Evolutionary conservation across 2,329 filamentous ascomycete species (phyloP).

Genomic region (Diaporthe aspalathi): DNA sequence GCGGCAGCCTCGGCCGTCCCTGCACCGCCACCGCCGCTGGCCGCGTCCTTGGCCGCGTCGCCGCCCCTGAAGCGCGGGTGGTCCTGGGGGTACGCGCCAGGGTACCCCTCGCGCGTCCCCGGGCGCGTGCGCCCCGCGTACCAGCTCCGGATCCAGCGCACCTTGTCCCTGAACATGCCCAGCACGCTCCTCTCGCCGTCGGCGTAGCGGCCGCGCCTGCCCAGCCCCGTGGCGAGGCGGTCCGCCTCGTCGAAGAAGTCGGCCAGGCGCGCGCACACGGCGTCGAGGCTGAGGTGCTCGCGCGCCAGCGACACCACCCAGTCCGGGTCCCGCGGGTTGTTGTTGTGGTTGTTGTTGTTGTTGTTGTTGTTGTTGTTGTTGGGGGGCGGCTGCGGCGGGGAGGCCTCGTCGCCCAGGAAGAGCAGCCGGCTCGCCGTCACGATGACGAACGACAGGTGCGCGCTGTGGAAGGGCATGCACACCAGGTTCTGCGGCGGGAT

Average conservation of each 20-base stretch:
- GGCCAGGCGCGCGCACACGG: constrained; percentile 44
- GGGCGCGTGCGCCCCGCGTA: constrained; percentile 41
- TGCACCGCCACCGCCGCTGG: constrained; percentile 1
- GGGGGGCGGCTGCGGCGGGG: neutral
- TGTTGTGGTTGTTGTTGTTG: too few relatives aligned
- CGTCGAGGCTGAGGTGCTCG: constrained; percentile 49
- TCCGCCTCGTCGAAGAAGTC: constrained; percentile 50
- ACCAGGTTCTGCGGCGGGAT: constrained; percentile 45
- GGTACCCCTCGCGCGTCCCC: constrained; percentile 7
- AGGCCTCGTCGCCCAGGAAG: constrained; percentile 44
- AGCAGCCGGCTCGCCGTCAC: constrained; percentile 52
- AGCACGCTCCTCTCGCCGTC: constrained; percentile 48
- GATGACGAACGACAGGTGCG: constrained; percentile 50
- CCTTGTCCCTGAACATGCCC: constrained; percentile 49
- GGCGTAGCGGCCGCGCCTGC: constrained; percentile 40
- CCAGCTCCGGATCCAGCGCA: constrained; percentile 56
- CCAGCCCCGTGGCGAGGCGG: constrained; percentile 31
- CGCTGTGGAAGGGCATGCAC: constrained; percentile 47
- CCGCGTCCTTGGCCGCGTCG: constrained; percentile 9
- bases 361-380: too few relatives aligned
- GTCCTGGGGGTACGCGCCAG: neutral
- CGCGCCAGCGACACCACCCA: constrained; percentile 52
- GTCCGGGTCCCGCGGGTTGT: constrained; percentile 43
- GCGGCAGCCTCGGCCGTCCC: constrained; percentile 3
- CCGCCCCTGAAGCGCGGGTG: neutral